phyloP scores from a whole-genome alignment of 169 alveolate genomes.

The Cryptosporidium parvum region DNA sequence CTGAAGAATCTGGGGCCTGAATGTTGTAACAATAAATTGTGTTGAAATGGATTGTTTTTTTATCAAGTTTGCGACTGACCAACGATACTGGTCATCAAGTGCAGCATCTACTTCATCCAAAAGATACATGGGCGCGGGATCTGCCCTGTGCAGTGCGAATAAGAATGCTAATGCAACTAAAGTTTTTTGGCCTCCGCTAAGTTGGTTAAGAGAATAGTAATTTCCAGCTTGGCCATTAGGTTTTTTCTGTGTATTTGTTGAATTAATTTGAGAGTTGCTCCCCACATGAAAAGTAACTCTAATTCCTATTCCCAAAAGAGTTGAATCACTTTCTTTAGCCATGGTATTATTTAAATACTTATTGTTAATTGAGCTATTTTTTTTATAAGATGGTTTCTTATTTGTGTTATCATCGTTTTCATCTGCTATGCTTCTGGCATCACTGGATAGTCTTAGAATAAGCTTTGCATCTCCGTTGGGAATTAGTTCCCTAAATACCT shows the following conservation, averaged over 20 bases:
- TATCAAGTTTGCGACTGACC: slow-evolving; percentile 72
- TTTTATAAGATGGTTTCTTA: not conserved
- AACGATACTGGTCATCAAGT: slow-evolving; percentile 81
- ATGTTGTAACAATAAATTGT: slow-evolving; percentile 71
- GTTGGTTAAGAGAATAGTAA: slow-evolving; percentile 59
- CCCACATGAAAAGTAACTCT: slow-evolving; percentile 48
- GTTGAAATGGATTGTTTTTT: slow-evolving; percentile 63
- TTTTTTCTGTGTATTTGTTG: not conserved
- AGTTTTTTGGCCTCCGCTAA: slow-evolving; percentile 84
- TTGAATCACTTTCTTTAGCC: slow-evolving; percentile 13
- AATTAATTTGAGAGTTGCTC: slow-evolving; percentile 6
- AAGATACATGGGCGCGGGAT: slow-evolving; percentile 82
- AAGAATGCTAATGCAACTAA: slow-evolving; percentile 82
- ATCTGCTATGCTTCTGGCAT: not conserved
- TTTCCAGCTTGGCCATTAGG: not conserved
- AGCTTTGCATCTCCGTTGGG: slow-evolving; percentile 82
- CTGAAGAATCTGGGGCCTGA: slow-evolving; percentile 66
- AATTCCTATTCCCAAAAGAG: slow-evolving; percentile 50
- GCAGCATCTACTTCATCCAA: slow-evolving; percentile 85
- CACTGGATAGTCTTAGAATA: slow-evolving; percentile 46
- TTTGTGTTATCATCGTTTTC: not conserved
- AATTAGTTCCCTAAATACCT: slow-evolving; percentile 79
- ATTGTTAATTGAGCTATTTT: not conserved
- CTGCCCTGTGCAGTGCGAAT: slow-evolving; percentile 80
- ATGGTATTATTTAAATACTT: not conserved